Base-by-base conservation (phyloP, 1,284 basidiomycete genomes). In the Tilletia walkeri region DNA sequence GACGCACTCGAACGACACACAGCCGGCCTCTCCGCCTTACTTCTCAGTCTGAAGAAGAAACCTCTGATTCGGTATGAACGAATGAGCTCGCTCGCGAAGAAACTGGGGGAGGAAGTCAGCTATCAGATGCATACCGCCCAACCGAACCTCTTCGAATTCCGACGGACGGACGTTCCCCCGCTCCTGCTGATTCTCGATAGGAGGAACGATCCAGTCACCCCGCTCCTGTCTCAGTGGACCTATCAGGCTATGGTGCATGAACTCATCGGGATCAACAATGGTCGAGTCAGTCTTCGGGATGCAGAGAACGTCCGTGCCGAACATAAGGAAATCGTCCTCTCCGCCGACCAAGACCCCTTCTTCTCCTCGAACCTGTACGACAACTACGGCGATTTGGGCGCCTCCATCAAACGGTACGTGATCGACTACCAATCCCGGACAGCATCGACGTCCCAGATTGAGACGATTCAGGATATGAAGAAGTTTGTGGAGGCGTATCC, bases 191-290 rank as follows among this genome's bases (percentile, higher is more conserved):
- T 88, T 7, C 79, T 88, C 14, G 96, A 99, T 85, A 88, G 96
- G 69, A 87, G 95, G 73, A 97, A 97, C 84, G 96, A 99, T 82
- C 96, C 96, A 2, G 94, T 99, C 16, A 99, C 96, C 0, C 96
- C 96, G 3, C 85, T 99, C n/a, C 87, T 99, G 38, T 92, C 93
- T 0, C 96, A 97, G 84, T 99, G 96, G 96, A 99, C 96, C 14
- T 99, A 99, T 85, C 95, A 99, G 84, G 96, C 96, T 0, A 98
- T 99, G 95, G 95, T 98, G 0, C 96, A 99, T 80, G 96, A 99
- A 84, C 86, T 97, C 12, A 86, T 99, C 10, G 92, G 93, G 0
- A 96, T 99, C 71, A 90, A 92, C 76, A 98, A 98, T 82, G 95
- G 95, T 18, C 88, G 96, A 65, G 94, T 99, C 5, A 90, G 92